Conservation (phyloP, 2,329 filamentous ascomycete species). For the Penicillium sumatraense region DNA sequence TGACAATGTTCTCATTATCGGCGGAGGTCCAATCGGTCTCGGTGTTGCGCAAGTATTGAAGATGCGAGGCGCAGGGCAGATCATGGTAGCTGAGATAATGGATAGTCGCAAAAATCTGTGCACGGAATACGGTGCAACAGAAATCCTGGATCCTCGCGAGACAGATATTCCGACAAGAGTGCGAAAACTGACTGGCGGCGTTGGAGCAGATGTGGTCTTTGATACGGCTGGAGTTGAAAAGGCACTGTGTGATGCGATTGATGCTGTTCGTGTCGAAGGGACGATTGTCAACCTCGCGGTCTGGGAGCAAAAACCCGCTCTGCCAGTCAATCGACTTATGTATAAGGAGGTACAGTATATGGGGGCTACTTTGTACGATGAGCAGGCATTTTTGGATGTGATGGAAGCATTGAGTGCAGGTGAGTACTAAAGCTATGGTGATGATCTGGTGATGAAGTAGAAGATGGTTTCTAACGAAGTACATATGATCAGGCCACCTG, state of each 20-base stretch:
- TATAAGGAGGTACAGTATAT: constrained; percentile 59
- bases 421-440: constrained; percentile 9
- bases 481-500: constrained; percentile 51
- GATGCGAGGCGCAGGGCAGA: constrained; percentile 56
- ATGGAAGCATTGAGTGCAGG: constrained; percentile 54
- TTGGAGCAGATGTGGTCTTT: constrained; percentile 63
- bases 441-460: background rate
- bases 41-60: constrained; percentile 63
- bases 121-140: constrained; percentile 59
- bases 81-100: constrained; percentile 64
- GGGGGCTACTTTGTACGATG: constrained; percentile 54
- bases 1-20: constrained; percentile 60
- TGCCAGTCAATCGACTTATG: constrained; percentile 60
- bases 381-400: constrained; percentile 61
- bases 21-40: constrained; percentile 67
- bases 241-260: constrained; percentile 52
- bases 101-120: constrained; percentile 57
- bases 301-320: constrained; percentile 61
- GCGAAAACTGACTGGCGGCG: constrained; percentile 51
- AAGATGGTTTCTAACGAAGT: background rate
- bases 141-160: constrained; percentile 57
- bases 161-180: constrained; percentile 52
- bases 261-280: constrained; percentile 57
- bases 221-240: constrained; percentile 66
- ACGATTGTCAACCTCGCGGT: constrained; percentile 69